phyloP scores from a whole-genome alignment of 345 rosid genomes.

The Rubroshorea leprosula region DNA sequence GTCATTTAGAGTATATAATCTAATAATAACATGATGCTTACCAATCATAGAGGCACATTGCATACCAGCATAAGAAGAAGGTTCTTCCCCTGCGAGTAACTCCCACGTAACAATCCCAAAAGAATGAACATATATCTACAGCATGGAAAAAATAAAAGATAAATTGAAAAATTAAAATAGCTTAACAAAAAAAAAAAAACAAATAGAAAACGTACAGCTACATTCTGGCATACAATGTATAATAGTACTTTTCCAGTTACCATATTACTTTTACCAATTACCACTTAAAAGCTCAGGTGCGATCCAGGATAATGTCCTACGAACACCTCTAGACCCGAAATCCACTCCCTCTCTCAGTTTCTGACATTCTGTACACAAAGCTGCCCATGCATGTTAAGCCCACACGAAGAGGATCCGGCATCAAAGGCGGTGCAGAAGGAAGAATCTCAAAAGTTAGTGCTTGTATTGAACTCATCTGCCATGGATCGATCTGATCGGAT shows the following conservation, averaged over 20 bases:
- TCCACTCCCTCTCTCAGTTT: too few species aligned
- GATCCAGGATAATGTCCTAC: conserved; percentile 99
- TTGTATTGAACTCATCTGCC: too few species aligned
- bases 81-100: conserved; percentile 91
- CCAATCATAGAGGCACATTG: conserved; percentile 97
- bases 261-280: conserved; percentile 93
- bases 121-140: conserved; percentile 94
- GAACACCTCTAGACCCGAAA: conserved; percentile 93
- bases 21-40: conserved; percentile 16
- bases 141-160: conserved; percentile 8
- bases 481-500: too few species aligned
- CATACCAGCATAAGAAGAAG: conserved; percentile 83
- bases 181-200: conserved; percentile 1
- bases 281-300: conserved; percentile 99
- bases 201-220: not conserved
- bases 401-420: too few species aligned
- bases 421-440: too few species aligned
- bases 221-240: not conserved
- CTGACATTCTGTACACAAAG: too few species aligned
- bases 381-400: too few species aligned
- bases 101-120: conserved; percentile 99
- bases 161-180: not conserved
- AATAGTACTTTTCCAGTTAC: conserved; percentile 83
- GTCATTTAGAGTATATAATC: too few species aligned
- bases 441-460: too few species aligned